These are phyloP conservation scores for Cladophialophora immunda DNA, from an alignment of 2,329 filamentous ascomycete species.

Conservation along the genomic window DNA sequence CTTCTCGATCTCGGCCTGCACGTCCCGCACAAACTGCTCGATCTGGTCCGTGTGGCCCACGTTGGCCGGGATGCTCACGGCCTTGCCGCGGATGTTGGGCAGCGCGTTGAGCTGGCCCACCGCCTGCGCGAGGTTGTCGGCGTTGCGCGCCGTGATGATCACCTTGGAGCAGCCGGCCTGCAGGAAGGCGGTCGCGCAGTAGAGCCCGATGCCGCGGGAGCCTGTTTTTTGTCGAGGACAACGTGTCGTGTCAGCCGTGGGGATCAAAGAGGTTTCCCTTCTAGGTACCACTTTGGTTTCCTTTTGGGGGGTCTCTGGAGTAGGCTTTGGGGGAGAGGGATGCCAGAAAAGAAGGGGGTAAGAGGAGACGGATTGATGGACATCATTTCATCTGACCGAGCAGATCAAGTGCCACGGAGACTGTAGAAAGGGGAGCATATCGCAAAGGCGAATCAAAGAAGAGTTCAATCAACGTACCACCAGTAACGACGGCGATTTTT, in stretches of 20 bases:
- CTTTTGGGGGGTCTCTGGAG: no score
- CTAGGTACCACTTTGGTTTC: no score
- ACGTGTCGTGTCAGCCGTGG: no score
- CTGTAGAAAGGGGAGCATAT: neutral
- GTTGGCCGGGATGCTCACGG: constrained; percentile 29
- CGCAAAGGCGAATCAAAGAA: neutral
- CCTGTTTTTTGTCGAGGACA: no score
- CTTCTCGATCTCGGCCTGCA: constrained; percentile 15
- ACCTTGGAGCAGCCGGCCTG: constrained; percentile 28
- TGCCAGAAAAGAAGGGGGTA: no score
- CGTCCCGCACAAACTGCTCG: constrained; percentile 28
- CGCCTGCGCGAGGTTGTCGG: constrained; percentile 21
- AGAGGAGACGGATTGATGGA: neutral
- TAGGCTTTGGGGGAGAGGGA: no score
- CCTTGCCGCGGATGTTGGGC: constrained; percentile 24
- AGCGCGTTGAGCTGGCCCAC: constrained; percentile 30
- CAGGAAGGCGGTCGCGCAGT: constrained; percentile 30
- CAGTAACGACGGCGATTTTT: constrained; percentile 35
- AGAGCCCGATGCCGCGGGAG: constrained; percentile 45
- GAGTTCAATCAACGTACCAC: constrained; percentile 25
- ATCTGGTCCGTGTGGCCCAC: constrained; percentile 32
- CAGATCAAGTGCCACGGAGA: no score
- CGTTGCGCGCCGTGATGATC: constrained; percentile 33
- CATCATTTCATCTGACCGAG: no score
- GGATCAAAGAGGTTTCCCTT: no score